These are phyloP conservation scores for Beta corolliflora DNA, from an alignment of 179 eudicot genomes.

Conservation along the genomic window DNA sequence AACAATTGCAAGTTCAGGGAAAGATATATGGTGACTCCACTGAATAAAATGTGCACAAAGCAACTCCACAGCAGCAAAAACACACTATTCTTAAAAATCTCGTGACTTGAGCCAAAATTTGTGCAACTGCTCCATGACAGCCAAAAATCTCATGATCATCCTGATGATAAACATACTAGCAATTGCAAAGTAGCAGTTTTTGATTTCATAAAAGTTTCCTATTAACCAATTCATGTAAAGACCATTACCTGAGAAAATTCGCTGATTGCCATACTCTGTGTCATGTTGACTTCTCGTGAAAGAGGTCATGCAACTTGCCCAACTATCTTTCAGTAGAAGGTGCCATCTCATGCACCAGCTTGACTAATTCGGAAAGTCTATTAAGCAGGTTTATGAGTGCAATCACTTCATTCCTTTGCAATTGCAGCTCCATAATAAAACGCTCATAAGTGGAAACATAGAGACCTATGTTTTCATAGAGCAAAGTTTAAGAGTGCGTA, in stretches of 20 bases:
- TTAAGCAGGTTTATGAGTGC: slow-evolving; percentile 85
- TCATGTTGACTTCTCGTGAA: slow-evolving; percentile 23
- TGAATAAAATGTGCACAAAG: slow-evolving; percentile 74
- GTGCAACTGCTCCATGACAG: slow-evolving; percentile 62
- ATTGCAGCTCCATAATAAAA: slow-evolving; percentile 46
- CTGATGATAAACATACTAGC: neutral
- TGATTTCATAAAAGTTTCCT: neutral
- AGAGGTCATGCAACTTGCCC: slow-evolving; percentile 37
- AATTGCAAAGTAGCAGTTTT: too few relatives aligned
- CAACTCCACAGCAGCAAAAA: slow-evolving; percentile 58
- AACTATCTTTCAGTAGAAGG: slow-evolving; percentile 48
- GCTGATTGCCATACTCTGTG: slow-evolving; percentile 44
- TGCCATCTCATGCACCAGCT: slow-evolving; percentile 58
- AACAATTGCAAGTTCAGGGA: slow-evolving; percentile 87
- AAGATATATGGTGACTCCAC: slow-evolving; percentile 91
- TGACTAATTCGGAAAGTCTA: slow-evolving; percentile 76
- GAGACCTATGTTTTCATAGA: neutral
- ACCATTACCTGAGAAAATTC: slow-evolving; percentile 24
- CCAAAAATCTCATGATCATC: neutral
- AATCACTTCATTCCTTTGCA: slow-evolving; percentile 91
- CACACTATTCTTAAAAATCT: slow-evolving; percentile 73
- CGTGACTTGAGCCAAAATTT: slow-evolving; percentile 70
- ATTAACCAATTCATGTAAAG: neutral
- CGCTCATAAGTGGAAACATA: neutral
- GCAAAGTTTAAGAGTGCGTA: neutral